Conservation (phyloP, 176 grass and related monocot species). For the Luzula sylvatica region DNA sequence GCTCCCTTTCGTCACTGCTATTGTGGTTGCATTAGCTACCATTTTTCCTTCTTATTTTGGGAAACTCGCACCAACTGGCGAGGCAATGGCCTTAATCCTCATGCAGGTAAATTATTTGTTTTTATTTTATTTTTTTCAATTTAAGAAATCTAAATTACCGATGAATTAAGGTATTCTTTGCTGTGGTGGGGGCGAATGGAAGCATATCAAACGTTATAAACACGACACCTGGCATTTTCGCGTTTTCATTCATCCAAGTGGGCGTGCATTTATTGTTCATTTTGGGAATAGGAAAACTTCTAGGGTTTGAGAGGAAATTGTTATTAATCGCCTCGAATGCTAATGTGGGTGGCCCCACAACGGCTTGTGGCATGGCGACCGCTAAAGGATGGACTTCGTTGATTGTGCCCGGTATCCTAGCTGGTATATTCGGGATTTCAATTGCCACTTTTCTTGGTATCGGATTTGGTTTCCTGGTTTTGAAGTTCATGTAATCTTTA, state of each 20-base stretch:
- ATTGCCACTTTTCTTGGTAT: conserved; percentile 58
- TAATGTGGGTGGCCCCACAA: conserved; percentile 72
- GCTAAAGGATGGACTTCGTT: conserved; percentile 62
- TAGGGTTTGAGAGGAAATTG: conserved; percentile 42
- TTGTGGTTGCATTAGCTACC: conserved; percentile 58
- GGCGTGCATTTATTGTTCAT: conserved; percentile 44
- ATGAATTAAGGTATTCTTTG: conserved; percentile 47
- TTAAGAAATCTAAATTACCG: background rate
- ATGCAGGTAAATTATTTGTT: conserved; percentile 44
- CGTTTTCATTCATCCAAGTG: conserved; percentile 55
- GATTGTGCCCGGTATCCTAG: conserved; percentile 64
- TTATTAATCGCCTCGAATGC: conserved; percentile 62
- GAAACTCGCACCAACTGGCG: conserved; percentile 44
- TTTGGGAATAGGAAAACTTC: conserved; percentile 44
- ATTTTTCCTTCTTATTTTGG: conserved; percentile 41
- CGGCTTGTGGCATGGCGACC: conserved; percentile 72
- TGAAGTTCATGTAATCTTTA: conserved; percentile 40
- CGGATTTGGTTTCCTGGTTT: conserved; percentile 40
- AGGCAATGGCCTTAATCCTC: conserved; percentile 54
- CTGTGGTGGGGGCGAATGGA: conserved; percentile 62
- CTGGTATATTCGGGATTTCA: conserved; percentile 65
- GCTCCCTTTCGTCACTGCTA: conserved; percentile 63
- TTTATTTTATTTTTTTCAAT: background rate
- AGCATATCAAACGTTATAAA: conserved; percentile 63
- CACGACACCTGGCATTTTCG: conserved; percentile 50